phyloP scores from a whole-genome alignment of 495 filamentous ascomycete genomes.

The Talaromyces nanjingensis region DNA sequence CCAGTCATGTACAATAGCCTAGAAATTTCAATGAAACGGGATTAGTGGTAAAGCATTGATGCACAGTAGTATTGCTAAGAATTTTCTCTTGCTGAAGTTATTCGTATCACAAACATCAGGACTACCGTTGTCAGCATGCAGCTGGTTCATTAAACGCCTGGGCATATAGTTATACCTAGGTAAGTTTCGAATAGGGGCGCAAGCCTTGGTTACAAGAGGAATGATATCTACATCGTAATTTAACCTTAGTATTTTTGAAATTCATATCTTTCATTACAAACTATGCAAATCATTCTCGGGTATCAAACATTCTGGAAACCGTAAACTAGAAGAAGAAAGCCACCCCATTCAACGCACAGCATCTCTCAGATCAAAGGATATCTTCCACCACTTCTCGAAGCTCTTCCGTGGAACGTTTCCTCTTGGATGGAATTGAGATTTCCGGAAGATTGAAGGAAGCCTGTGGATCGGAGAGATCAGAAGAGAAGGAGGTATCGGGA shows the following conservation, averaged over 20 bases:
- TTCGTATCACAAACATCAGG: neutral
- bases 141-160: neutral
- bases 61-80: neutral
- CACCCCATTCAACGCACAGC: neutral
- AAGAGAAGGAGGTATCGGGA: neutral
- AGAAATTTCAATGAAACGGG: neutral
- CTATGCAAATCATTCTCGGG: neutral
- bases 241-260: neutral
- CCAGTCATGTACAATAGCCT: neutral
- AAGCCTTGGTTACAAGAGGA: neutral
- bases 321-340: neutral
- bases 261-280: neutral
- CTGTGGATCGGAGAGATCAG: neutral
- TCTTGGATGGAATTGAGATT: neutral
- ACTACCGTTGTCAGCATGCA: neutral
- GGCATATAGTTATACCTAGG: neutral
- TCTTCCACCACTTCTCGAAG: neutral
- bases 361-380: neutral
- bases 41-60: neutral
- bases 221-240: neutral
- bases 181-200: neutral
- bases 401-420: neutral
- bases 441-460: neutral
- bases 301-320: neutral
- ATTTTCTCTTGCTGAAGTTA: neutral